A percentile compares a stretch with the other conserved stretches of the same genome.
Evolutionary conservation across 495 filamentous ascomycete species (phyloP).

Genomic region (Neurospora cerealis): DNA sequence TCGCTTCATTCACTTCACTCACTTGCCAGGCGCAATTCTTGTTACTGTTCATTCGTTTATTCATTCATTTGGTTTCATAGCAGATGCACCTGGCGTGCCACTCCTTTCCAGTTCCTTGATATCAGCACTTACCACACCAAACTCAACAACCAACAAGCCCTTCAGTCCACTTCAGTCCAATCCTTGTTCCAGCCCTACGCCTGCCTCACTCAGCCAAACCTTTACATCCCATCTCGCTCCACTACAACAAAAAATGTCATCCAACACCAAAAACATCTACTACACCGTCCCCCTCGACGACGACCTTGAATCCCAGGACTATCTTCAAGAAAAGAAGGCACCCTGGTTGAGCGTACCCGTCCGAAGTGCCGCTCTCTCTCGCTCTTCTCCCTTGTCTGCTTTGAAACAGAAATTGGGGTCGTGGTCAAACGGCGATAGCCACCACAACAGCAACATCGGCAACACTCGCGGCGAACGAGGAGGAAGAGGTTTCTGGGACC

Average conservation of each 20-base stretch:
- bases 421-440: not conserved
- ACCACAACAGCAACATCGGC: conserved; percentile 3
- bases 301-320: conserved; percentile 21
- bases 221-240: not conserved
- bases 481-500: not conserved
- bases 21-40: not conserved
- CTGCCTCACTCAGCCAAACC: not conserved
- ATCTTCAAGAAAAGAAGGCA: conserved; percentile 14
- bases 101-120: not conserved
- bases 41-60: not conserved
- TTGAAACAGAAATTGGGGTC: not conserved
- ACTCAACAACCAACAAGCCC: not conserved
- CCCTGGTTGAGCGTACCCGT: not conserved
- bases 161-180: not conserved
- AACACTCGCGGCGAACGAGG: not conserved
- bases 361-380: not conserved
- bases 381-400: not conserved
- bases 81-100: not conserved
- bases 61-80: not conserved
- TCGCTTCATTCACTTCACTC: not conserved
- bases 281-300: conserved; percentile 28
- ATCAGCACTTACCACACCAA: not conserved
- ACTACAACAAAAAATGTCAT: not conserved
- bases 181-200: not conserved
- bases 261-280: conserved; percentile 7